Evolutionary conservation across 148 eudicot species (phyloP), one percentile per base, ranked within the genome.

Genomic region (Simmondsia chinensis): DNA sequence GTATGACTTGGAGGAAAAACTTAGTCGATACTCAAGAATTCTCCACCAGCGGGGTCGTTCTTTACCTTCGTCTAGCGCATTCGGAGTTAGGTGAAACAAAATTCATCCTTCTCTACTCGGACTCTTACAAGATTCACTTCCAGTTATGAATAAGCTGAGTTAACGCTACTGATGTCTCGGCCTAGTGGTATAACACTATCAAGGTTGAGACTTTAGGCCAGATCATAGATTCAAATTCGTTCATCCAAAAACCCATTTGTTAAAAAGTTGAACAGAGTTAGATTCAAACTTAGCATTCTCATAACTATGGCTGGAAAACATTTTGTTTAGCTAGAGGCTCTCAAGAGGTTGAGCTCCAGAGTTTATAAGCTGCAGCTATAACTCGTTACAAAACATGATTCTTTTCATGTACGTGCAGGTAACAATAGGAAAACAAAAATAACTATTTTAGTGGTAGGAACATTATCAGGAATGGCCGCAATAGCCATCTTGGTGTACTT

Each of bases 1-100:
- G 83, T 21, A 68, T 73, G 79, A 30, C 15, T 19, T 77, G 79
- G 83, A 64, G 1, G 0, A 50, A 31, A 34, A 61, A 27, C 49
- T 34, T 77, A 20, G 27, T 62, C 12, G 83, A 77, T 33, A 48
- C 63, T 21, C 62, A 69, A 23, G 52, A 66, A 31, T 55, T 55
- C 28, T 21, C 56, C 4, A 17, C 27, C 1, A 21, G 5, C 18
- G 75, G 78, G 13, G 35, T 42, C 6, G 73, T 59, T 50, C 64
- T 75, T 23, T 59, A 37, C 23, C 9, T 75, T 60, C 71, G 74
- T 1, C 9, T 75, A 30, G 64, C 67, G 10, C 35, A 35, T 50
- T 58, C 73, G 1, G 70, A 70, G n/a, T 35, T 62, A 31, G 75
- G 71, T 55, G 33, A 40, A 10, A 12, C 9, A 15, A 28, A 7